Base-by-base conservation (phyloP, 1,139 yeast species). In the Yamadazyma membranifaciens region DNA sequence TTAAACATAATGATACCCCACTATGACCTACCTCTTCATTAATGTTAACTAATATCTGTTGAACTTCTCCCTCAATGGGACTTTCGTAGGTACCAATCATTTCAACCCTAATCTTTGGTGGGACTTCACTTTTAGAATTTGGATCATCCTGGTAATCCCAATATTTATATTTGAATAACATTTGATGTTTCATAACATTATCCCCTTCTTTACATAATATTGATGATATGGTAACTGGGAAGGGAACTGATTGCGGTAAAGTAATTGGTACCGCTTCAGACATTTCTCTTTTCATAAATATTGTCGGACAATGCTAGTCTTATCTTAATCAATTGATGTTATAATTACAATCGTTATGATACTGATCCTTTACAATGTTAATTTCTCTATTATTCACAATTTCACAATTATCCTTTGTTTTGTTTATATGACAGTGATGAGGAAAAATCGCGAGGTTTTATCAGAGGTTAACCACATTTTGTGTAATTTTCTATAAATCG, bases 51-150 rank as follows among this genome's bases (percentile, higher is more conserved):
- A 65, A 57, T 50, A 89, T 66, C 12, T 65, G 56, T 13, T 67
- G 63, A 3, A 91, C 62, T 29, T 69, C 68, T 0, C 98, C 98
- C 45, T 80, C 86, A 28, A 88, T 75, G 1, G 97, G 97, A 31
- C 84, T 75, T 57, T 91, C 98, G 57, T 81, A 89, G 3, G 85
- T 74, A 0, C 87, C 87, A 11, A 81, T 78, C 38, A 80, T 60
- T 51, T 81, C 85, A 4, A 80, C 85, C 17, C 79, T 59, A 15
- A 73, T 63, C 47, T 71, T 70, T 35, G 69, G 67, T 1, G 75
- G 75, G 7, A 58, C 62, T 12, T 66, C 74, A 13, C 65, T 72
- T 37, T 63, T 68, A 37, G 73, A 65, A 39, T 72, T 73, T 12
- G 83, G 81, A 45, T 77, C 78, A 38, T 80, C 83, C 51, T 80